Percentiles rank a stretch among this genome's conserved stretches.
Conservation (phyloP, 164 flowering plant genomes). For the Protea cynaroides region DNA sequence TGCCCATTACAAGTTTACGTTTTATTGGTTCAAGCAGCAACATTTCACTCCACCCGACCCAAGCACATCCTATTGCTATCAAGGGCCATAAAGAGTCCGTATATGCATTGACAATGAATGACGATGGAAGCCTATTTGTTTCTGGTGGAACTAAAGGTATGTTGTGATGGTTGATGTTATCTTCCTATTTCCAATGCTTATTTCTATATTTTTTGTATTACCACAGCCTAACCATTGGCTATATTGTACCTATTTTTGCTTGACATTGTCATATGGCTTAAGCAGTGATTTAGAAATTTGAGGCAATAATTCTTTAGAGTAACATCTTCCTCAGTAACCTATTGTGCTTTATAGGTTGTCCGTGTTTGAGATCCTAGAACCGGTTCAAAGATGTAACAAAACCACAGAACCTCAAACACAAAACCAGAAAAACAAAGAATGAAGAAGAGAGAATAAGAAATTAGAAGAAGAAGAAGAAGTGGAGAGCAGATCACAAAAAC, state of each 20-base stretch:
- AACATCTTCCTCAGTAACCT: background rate
- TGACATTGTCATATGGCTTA: background rate
- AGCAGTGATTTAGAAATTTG: background rate
- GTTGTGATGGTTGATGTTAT: constrained; percentile 9
- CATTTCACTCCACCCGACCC: constrained; percentile 63
- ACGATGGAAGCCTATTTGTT: constrained; percentile 79
- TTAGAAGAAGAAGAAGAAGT: too few species aligned
- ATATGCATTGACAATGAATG: constrained; percentile 94
- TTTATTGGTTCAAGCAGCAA: constrained; percentile 69
- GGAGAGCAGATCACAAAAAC: too few species aligned
- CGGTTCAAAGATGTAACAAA: constrained; percentile 91
- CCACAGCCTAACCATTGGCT: background rate
- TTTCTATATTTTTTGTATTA: background rate
- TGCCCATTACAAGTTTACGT: constrained; percentile 60
- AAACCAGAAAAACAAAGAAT: too few species aligned
- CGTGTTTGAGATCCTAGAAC: constrained; percentile 98
- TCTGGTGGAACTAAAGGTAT: constrained; percentile 99
- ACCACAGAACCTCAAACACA: too few species aligned
- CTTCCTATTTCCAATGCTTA: background rate
- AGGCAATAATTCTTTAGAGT: background rate
- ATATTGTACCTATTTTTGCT: background rate
- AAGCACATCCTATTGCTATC: constrained; percentile 66
- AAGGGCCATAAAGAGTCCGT: constrained; percentile 99
- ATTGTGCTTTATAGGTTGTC: constrained; percentile 54
- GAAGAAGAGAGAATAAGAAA: too few species aligned